phyloP scores from a whole-genome alignment of 257 asterid genomes.

The Ehretia macrophylla region DNA sequence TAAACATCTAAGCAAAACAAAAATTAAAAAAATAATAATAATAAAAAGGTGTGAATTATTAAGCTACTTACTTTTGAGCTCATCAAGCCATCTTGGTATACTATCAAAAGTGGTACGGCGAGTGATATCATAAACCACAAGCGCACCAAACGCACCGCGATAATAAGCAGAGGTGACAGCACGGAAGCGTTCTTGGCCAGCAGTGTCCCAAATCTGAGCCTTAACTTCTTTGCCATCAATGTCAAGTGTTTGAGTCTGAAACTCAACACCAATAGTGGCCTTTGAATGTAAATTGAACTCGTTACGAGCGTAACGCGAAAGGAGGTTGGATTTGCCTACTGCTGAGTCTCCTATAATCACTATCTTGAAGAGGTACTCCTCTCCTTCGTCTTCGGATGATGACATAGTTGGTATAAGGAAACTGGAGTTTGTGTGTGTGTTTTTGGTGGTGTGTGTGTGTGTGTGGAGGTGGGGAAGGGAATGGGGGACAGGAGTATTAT shows the following conservation, averaged over 20 bases:
- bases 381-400: constrained; percentile 71
- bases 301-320: constrained; percentile 62
- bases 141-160: constrained; percentile 75
- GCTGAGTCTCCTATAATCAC: constrained; percentile 76
- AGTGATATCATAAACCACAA: constrained; percentile 59
- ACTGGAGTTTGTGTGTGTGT: background rate
- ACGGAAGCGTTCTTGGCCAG: constrained; percentile 72
- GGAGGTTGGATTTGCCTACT: constrained; percentile 61
- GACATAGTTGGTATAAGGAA: constrained; percentile 9
- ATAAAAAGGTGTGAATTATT: background rate
- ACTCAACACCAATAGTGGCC: constrained; percentile 69
- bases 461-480: background rate
- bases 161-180: constrained; percentile 83
- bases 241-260: constrained; percentile 63
- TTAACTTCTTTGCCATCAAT: constrained; percentile 71
- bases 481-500: background rate
- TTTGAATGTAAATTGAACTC: constrained; percentile 68
- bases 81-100: constrained; percentile 74
- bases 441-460: background rate
- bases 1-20: background rate
- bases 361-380: constrained; percentile 64
- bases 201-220: constrained; percentile 89
- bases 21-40: background rate
- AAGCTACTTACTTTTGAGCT: constrained; percentile 45
- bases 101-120: constrained; percentile 60